These are phyloP conservation scores for Paraglomus brasilianum DNA, from an alignment of 192 early-diverging fungal species.

Conservation along the genomic window DNA sequence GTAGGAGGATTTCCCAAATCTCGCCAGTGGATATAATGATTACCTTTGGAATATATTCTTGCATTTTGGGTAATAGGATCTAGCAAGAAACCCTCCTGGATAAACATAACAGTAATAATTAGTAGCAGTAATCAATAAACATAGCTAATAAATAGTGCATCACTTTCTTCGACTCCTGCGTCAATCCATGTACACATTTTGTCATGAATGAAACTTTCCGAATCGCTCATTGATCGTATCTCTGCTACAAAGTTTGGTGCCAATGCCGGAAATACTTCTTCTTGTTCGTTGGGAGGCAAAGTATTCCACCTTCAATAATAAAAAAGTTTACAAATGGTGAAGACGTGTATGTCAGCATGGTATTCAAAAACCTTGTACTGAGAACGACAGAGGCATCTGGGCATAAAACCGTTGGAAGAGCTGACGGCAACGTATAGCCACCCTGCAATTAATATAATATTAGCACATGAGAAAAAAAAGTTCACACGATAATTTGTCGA, in stretches of 20 bases:
- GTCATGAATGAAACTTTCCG: neutral
- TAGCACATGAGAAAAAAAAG: neutral
- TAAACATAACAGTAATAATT: too few relatives aligned
- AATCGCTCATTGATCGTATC: neutral
- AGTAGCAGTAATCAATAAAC: conserved; percentile 4
- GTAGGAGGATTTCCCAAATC: neutral
- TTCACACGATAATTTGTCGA: neutral
- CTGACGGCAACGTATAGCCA: neutral
- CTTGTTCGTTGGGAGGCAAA: neutral
- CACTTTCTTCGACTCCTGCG: neutral
- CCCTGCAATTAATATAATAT: neutral
- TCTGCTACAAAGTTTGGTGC: neutral
- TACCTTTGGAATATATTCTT: neutral
- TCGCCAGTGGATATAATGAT: neutral
- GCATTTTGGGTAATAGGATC: neutral
- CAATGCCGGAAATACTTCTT: neutral
- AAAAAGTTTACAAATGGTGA: neutral
- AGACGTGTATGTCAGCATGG: neutral
- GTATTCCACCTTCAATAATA: neutral
- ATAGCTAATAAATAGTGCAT: neutral
- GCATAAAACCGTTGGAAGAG: neutral
- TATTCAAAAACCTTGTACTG: conserved; percentile 2
- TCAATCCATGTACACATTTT: neutral
- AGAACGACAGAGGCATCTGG: conserved; percentile 1
- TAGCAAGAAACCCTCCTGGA: neutral